Evolutionary conservation across 2,329 filamentous ascomycete species (phyloP).

Genomic region (Endocalyx cinctus): DNA sequence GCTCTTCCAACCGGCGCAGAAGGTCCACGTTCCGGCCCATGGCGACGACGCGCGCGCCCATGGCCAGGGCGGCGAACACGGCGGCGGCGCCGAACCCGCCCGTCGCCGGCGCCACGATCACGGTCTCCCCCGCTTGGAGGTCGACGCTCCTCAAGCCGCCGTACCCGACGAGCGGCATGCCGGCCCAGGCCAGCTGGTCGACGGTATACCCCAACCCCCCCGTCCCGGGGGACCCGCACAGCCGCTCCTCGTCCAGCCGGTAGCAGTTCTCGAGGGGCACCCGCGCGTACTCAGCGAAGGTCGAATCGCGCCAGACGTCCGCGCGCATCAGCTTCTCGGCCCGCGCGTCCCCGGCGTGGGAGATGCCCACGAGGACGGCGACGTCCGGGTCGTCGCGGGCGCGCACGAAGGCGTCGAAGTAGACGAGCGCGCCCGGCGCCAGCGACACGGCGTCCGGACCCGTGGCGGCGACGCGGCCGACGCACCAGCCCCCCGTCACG

Average conservation of each 20-base stretch:
- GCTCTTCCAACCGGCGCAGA: slow-evolving; percentile 29
- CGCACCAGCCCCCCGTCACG: slow-evolving; percentile 22
- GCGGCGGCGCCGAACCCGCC: slow-evolving; percentile 41
- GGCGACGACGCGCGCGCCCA: slow-evolving; percentile 47
- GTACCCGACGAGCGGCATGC: slow-evolving; percentile 33
- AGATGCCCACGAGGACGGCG: slow-evolving; percentile 24
- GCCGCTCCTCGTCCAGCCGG: slow-evolving; percentile 25
- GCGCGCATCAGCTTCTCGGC: slow-evolving; percentile 21
- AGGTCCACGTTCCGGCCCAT: slow-evolving; percentile 38
- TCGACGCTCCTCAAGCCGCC: slow-evolving; percentile 41
- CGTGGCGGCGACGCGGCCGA: slow-evolving; percentile 29
- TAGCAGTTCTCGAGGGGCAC: slow-evolving; percentile 32
- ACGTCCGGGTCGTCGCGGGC: slow-evolving; percentile 28
- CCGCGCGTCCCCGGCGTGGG: slow-evolving; percentile 19
- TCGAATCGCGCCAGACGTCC: slow-evolving; percentile 28
- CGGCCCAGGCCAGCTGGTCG: slow-evolving; percentile 33
- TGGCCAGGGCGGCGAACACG: slow-evolving; percentile 39
- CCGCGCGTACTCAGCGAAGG: slow-evolving; percentile 29
- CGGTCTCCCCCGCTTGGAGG: slow-evolving; percentile 39
- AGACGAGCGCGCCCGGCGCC: slow-evolving; percentile 28
- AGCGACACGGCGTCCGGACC: slow-evolving; percentile 29
- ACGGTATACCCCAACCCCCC: slow-evolving; percentile 32
- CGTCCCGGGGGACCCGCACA: slow-evolving; percentile 16
- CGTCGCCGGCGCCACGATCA: slow-evolving; percentile 43
- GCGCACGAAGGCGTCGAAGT: slow-evolving; percentile 27